phyloP scores from a whole-genome alignment of 345 rosid species.

The Gossypium rotundifolium region DNA sequence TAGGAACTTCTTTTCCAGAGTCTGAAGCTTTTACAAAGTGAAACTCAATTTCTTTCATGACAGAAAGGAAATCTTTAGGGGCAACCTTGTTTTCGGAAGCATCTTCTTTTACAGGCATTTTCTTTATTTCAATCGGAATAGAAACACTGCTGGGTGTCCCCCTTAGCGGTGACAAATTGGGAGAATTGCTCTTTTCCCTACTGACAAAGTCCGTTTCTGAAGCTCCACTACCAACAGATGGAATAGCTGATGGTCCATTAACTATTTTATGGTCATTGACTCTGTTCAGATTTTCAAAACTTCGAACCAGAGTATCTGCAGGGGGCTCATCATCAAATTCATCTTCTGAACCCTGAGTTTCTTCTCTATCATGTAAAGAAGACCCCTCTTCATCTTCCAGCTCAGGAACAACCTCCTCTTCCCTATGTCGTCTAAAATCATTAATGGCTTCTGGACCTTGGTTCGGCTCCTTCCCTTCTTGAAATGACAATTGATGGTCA shows the following conservation, averaged over 20 bases:
- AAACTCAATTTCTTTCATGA: constrained; percentile 74
- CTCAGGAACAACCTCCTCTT: constrained; percentile 56
- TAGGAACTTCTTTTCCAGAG: constrained; percentile 89
- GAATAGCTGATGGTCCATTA: constrained; percentile 33
- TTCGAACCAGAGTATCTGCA: constrained; percentile 58
- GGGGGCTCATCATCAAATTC: constrained; percentile 64
- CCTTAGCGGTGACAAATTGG: constrained; percentile 62
- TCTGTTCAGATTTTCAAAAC: constrained; percentile 65
- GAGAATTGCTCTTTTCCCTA: constrained; percentile 53
- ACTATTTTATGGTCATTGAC: constrained; percentile 35
- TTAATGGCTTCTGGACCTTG: constrained; percentile 38
- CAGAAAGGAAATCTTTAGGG: constrained; percentile 70
- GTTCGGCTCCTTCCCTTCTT: constrained; percentile 35
- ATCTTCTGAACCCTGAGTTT: constrained; percentile 59
- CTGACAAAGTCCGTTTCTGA: constrained; percentile 48
- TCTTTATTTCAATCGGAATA: constrained; percentile 29
- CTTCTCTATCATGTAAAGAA: constrained; percentile 53
- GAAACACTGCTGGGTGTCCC: constrained; percentile 32
- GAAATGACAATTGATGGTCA: constrained; percentile 53
- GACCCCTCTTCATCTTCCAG: constrained; percentile 56
- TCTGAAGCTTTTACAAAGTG: constrained; percentile 85
- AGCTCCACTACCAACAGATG: constrained; percentile 34
- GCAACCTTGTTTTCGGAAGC: constrained; percentile 44
- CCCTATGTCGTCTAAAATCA: constrained; percentile 41
- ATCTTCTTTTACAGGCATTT: constrained; percentile 45